Evolutionary conservation across 2,329 filamentous ascomycete genomes (phyloP).

Genomic region (Diplodia intermedia): DNA sequence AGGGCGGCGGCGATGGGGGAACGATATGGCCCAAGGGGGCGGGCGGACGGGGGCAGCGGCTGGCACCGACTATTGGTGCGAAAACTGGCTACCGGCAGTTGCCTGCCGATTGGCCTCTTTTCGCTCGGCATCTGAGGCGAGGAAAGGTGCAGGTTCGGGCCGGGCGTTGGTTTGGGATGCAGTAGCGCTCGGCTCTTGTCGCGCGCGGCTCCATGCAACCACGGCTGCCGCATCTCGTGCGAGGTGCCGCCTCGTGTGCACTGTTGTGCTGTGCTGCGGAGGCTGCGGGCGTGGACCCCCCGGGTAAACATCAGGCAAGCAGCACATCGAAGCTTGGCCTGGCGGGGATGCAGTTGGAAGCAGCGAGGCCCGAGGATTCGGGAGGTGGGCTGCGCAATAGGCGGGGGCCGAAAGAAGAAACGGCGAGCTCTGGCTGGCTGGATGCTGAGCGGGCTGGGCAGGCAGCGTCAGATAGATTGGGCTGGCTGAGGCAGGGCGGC

Average conservation of each 20-base stretch:
- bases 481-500: conserved; percentile 3
- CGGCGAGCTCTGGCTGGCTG: conserved; percentile 10
- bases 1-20: background rate
- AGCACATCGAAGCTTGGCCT: conserved; percentile 9
- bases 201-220: conserved; percentile 5
- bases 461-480: background rate
- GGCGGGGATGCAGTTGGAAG: background rate
- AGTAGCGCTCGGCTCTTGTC: conserved; percentile 12
- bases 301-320: conserved; percentile 5
- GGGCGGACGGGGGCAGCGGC: background rate
- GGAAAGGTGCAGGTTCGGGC: background rate
- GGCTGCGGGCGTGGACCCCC: background rate
- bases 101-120: background rate
- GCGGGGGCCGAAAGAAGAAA: background rate
- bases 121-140: background rate
- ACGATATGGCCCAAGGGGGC: background rate
- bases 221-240: background rate
- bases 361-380: background rate
- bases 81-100: conserved; percentile 12
- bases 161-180: background rate
- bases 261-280: too few relatives aligned
- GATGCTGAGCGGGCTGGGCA: background rate
- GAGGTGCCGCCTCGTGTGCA: too few relatives aligned
- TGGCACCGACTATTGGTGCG: conserved; percentile 21
- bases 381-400: conserved; percentile 13